Base-by-base conservation (phyloP, 2,329 filamentous ascomycete genomes). In the Fulvia fulva region DNA sequence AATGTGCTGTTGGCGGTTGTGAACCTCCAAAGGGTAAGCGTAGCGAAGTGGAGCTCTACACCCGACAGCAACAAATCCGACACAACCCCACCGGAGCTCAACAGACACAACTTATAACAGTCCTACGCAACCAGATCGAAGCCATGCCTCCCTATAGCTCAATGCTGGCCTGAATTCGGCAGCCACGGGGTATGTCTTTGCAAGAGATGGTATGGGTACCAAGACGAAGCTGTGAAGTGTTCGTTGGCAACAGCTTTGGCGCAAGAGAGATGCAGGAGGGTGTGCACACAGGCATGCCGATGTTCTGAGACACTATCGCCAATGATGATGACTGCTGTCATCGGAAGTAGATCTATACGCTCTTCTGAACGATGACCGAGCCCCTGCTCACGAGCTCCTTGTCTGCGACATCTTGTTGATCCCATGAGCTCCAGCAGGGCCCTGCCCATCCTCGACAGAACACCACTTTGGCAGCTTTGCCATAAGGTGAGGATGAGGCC, bases 101-200 rank as follows among this genome's bases (percentile, higher is more conserved):
- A 51, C 57, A 19, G 28, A 5, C 23, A 23, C 53, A 56, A 19
- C 53, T 55, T 41, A 43, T 46, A 25, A 30, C 60, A 21, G 68
- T 56, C 45, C 76, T 77, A 30, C 68, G 69, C 49, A 76, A 65
- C n/a, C 79, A 81, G 57, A 73, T 81, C 19, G 77, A 81, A 74
- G 77, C 79, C 25, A 79, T 80, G 74, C 77, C 78, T 16, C 76
- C 58, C 65, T 78, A 58, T 74, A 73, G 11, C 63, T 71, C 16
- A 72, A 71, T 45, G 69, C 71, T 22, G 71, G 69, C 1, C 72
- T 73, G 60, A 78, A 67, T 64, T 77, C 78, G 3, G 77, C 75
- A 2, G 77, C 77, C 9, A 75, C 71, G 25, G 78, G 78, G 1
- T 80, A 80, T 58, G 66, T 73, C 30, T 72, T 72, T 53, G 62